Evolutionary conservation across 371 early-diverging fungal genomes (phyloP), one percentile per base, ranked within the genome.

Genomic region (Gilbertella persicaria): DNA sequence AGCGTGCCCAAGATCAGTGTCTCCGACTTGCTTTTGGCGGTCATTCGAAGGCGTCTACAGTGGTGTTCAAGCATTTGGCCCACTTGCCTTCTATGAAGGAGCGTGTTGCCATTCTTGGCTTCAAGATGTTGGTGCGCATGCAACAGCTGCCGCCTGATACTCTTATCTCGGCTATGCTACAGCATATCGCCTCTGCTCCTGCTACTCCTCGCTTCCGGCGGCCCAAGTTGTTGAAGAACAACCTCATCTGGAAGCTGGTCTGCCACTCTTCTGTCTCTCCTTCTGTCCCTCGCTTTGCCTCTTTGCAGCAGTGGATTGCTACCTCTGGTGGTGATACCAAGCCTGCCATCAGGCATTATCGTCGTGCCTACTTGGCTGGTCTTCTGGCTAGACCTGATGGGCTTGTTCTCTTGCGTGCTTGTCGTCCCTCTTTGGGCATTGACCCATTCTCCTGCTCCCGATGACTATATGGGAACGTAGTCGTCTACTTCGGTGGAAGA

Each of bases 371-470:
- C 10, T 9, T 33, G 33, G 33, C 10, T 33, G 33, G 33, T 33
- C 33, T 33, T 33, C 13, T 33, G 33, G 3, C 33, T 13, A 33
- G 13, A 33, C 33, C 33, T 9, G 33, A 33, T 33, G 33, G 33
- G 14, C 39, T 20, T 10, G 39, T 39, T 29, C 45, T 28, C 21
- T 36, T 33, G 19, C 36, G 17, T 44, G 24, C 44, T 16, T 35
- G 40, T 50, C 52, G 29, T 39, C 57, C 24, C 14, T 7, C 19
- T 38, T 19, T 30, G 25, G n/a, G 19, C 48, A 16, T 35, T 43
- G 49, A 48, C n/a, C 49, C 17, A 38, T 48, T 12, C 49, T 48
- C 16, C 8, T 17, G 21, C 20, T 48, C 17, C 49, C 49, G 2
- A 38, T 38, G 36, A 24, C 25, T 2, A 10, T 2, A 2, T 36